These are phyloP conservation scores for Plectosphaerella sp. DNA, from an alignment of 2,329 filamentous ascomycete genomes.

Conservation along the genomic window DNA sequence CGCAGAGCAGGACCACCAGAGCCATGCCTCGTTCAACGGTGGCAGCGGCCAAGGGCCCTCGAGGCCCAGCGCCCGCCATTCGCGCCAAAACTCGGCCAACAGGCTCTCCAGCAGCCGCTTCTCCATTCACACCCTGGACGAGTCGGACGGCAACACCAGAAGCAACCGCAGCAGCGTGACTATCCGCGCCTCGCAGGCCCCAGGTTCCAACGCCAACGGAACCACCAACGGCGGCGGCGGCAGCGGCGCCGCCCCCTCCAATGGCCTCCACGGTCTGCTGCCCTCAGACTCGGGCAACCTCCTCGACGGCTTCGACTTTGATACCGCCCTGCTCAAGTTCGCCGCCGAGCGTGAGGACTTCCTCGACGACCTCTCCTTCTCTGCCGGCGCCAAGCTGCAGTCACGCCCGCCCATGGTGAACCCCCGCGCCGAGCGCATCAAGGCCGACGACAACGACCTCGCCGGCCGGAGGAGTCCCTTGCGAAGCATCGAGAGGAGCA, in stretches of 20 bases:
- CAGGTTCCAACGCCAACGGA: slow-evolving; percentile 11
- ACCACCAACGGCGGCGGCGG: slow-evolving; percentile 17
- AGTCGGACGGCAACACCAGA: slow-evolving; percentile 51
- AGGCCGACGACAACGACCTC: slow-evolving; percentile 60
- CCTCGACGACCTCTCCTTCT: slow-evolving; percentile 85
- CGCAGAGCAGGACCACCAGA: slow-evolving; percentile 46
- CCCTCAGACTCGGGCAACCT: slow-evolving; percentile 7
- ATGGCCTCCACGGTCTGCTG: slow-evolving; percentile 23
- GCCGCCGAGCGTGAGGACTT: slow-evolving; percentile 93
- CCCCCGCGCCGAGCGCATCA: slow-evolving; percentile 77
- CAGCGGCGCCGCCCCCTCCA: slow-evolving; percentile 7
- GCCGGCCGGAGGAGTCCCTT: slow-evolving; percentile 52
- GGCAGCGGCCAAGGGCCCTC: slow-evolving; percentile 16
- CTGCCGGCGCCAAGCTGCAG: slow-evolving; percentile 73
- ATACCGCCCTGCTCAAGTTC: slow-evolving; percentile 89
- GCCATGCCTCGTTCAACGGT: slow-evolving; percentile 8
- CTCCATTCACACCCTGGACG: slow-evolving; percentile 53
- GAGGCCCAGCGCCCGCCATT: slow-evolving; percentile 47
- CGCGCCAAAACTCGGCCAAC: slow-evolving; percentile 56
- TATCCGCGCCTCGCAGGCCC: slow-evolving; percentile 42
- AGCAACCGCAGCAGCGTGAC: slow-evolving; percentile 66
- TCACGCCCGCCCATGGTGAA: slow-evolving; percentile 68
- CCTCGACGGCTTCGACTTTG: slow-evolving; percentile 71
- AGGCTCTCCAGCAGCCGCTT: slow-evolving; percentile 51
- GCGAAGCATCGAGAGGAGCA: slow-evolving; percentile 55